A percentile compares a stretch with the other conserved stretches of the same genome.
phyloP scores from a whole-genome alignment of 2,329 filamentous ascomycete genomes.

The Pochonia chlamydosporia region DNA sequence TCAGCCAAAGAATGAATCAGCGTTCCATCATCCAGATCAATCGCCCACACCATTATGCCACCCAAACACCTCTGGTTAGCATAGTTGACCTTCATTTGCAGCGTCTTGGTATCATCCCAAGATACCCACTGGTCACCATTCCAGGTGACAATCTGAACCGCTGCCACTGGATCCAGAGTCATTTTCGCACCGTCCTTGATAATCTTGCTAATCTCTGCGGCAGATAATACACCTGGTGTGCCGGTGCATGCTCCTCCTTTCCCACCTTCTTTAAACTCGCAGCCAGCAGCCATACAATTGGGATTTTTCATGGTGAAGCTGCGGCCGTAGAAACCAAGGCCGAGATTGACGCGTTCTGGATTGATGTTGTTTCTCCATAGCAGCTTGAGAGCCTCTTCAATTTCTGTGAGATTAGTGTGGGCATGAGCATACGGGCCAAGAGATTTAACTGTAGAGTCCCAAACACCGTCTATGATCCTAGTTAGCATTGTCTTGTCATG shows the following conservation, averaged over 20 bases:
- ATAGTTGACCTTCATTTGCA: slow-evolving; percentile 25
- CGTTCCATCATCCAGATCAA: slow-evolving; percentile 17
- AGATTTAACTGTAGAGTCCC: slow-evolving; percentile 25
- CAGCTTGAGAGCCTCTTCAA: slow-evolving; percentile 35
- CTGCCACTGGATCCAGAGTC: slow-evolving; percentile 19
- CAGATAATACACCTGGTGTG: slow-evolving; percentile 21
- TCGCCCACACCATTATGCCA: slow-evolving; percentile 25
- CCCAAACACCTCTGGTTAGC: slow-evolving; percentile 22
- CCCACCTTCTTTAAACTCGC: slow-evolving; percentile 20
- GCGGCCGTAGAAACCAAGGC: slow-evolving; percentile 40
- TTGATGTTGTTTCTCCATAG: slow-evolving; percentile 41
- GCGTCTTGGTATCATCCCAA: slow-evolving; percentile 29
- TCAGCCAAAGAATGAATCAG: no score
- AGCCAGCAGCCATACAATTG: slow-evolving; percentile 21
- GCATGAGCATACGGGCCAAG: slow-evolving; percentile 21
- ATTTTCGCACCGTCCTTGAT: slow-evolving; percentile 13
- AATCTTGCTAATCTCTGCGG: slow-evolving; percentile 26
- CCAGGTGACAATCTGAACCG: slow-evolving; percentile 25
- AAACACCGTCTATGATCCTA: no score
- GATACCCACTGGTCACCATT: slow-evolving; percentile 29
- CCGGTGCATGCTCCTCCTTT: slow-evolving; percentile 21
- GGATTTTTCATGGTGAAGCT: slow-evolving; percentile 20
- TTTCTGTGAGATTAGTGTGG: slow-evolving; percentile 44
- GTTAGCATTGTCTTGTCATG: no score
- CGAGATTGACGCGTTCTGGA: slow-evolving; percentile 35